phyloP scores from a whole-genome alignment of 2,329 filamentous ascomycete species.

The Diaporthe nobilis region DNA sequence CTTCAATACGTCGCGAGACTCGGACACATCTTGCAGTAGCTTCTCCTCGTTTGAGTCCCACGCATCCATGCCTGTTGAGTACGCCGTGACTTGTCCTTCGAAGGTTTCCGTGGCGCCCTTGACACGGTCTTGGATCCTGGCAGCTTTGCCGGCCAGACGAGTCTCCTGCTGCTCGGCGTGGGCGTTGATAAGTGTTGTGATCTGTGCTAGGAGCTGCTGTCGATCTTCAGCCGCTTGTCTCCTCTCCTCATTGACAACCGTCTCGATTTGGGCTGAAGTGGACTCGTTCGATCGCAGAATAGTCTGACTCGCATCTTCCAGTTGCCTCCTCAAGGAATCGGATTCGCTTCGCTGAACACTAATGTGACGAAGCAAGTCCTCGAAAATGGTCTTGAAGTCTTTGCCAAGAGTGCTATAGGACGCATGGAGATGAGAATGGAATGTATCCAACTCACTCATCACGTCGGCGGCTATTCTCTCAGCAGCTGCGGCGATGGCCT shows the following conservation, averaged over 20 bases:
- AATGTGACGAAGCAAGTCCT: slow-evolving; percentile 82
- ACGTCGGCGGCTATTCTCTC: slow-evolving; percentile 93
- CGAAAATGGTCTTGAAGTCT: slow-evolving; percentile 89
- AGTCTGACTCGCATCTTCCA: slow-evolving; percentile 77
- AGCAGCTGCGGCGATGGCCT: slow-evolving; percentile 85
- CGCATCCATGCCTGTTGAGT: slow-evolving; percentile 78
- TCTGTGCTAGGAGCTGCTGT: slow-evolving; percentile 80
- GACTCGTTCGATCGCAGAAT: slow-evolving; percentile 78
- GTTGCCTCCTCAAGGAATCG: slow-evolving; percentile 78
- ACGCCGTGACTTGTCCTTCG: slow-evolving; percentile 74
- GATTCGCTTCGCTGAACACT: slow-evolving; percentile 83
- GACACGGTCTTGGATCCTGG: slow-evolving; percentile 75
- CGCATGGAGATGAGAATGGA: slow-evolving; percentile 84
- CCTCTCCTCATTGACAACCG: slow-evolving; percentile 82
- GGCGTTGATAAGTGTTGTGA: slow-evolving; percentile 81
- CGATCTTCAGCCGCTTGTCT: slow-evolving; percentile 80
- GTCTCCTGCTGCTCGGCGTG: slow-evolving; percentile 82
- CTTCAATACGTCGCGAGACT: slow-evolving; percentile 84
- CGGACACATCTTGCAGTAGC: slow-evolving; percentile 78
- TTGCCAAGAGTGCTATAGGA: slow-evolving; percentile 88
- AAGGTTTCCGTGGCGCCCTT: slow-evolving; percentile 74
- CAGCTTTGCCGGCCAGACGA: slow-evolving; percentile 76
- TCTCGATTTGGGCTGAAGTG: slow-evolving; percentile 76
- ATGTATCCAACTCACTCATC: slow-evolving; percentile 85
- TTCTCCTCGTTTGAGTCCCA: slow-evolving; percentile 80